A percentile compares a stretch with the other conserved stretches of the same genome.
phyloP scores from a whole-genome alignment of 192 early-diverging fungal genomes.

The Coemansia sp. region DNA sequence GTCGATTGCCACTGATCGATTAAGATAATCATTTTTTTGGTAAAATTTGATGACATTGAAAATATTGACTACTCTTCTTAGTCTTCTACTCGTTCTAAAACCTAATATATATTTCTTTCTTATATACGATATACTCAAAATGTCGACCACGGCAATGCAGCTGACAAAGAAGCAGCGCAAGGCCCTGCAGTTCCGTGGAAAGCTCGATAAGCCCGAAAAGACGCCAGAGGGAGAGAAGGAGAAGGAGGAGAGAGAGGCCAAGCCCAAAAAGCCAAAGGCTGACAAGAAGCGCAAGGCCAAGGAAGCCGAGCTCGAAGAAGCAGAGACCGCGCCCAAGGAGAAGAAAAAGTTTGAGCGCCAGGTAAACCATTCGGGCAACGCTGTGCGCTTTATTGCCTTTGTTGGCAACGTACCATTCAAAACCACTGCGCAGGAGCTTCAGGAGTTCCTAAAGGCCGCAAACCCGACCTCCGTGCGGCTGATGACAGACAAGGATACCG shows the following conservation, averaged over 20 bases:
- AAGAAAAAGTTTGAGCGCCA: conserved; percentile 42
- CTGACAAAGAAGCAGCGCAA: conserved; percentile 54
- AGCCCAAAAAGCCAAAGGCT: conserved; percentile 1
- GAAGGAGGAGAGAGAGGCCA: background rate
- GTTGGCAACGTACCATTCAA: conserved; percentile 69
- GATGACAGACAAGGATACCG: conserved; percentile 69
- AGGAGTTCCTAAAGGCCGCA: conserved; percentile 62
- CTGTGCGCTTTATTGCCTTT: conserved; percentile 61
- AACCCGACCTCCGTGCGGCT: conserved; percentile 65
- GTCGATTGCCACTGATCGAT: background rate
- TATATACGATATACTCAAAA: background rate
- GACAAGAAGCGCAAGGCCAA: conserved; percentile 24
- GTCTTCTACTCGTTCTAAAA: too few species aligned
- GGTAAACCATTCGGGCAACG: conserved; percentile 21
- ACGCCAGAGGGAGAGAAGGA: conserved; percentile 6
- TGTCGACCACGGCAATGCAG: conserved; percentile 12
- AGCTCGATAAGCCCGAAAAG: conserved; percentile 34
- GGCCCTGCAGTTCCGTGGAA: conserved; percentile 42
- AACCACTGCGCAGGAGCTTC: conserved; percentile 64
- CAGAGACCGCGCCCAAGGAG: conserved; percentile 2
- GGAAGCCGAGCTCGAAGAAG: background rate
- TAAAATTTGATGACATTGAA: too few species aligned
- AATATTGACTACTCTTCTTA: too few species aligned
- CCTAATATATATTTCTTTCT: background rate
- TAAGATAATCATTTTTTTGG: background rate